A percentile compares a stretch with the other conserved stretches of the same genome.
phyloP scores from a whole-genome alignment of 371 early-diverging fungal species.

The Lichtheimia ramosa region DNA sequence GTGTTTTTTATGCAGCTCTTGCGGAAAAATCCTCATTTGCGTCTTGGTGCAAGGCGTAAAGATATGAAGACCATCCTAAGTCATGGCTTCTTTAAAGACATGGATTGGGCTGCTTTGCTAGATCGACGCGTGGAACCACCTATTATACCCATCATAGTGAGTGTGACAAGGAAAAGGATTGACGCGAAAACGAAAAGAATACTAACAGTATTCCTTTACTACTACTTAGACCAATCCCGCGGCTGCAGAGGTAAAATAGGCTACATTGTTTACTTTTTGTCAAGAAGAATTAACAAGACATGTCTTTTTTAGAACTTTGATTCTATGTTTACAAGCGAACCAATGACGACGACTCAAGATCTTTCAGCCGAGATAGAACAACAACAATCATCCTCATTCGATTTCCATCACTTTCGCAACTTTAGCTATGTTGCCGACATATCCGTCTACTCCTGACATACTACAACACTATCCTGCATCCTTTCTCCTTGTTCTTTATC shows the following conservation, averaged over 20 bases:
- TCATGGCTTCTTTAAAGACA: constrained; percentile 87
- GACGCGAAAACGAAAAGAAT: not conserved
- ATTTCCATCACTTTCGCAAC: constrained; percentile 24
- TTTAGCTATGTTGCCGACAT: constrained; percentile 33
- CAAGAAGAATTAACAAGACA: not conserved
- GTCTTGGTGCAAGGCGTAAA: constrained; percentile 68
- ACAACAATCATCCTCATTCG: not conserved
- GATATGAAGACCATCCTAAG: constrained; percentile 79
- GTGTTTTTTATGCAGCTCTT: constrained; percentile 45
- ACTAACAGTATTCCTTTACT: constrained; percentile 7
- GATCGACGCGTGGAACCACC: constrained; percentile 70
- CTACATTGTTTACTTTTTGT: not conserved
- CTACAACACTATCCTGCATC: no score
- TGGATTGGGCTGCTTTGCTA: constrained; percentile 77
- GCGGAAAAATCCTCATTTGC: constrained; percentile 70
- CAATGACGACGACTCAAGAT: constrained; percentile 9
- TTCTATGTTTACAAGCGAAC: constrained; percentile 29
- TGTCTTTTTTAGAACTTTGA: constrained; percentile 33
- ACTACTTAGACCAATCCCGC: constrained; percentile 41
- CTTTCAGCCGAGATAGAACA: not conserved
- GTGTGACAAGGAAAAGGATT: constrained; percentile 4
- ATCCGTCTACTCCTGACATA: constrained; percentile 2
- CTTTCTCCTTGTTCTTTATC: no score
- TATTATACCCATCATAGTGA: constrained; percentile 74
- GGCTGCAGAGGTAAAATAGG: constrained; percentile 37